Evolutionary conservation across 1,284 basidiomycete species (phyloP), one percentile per base, ranked within the genome.

Genomic region (Ceratobasidium papillatum): DNA sequence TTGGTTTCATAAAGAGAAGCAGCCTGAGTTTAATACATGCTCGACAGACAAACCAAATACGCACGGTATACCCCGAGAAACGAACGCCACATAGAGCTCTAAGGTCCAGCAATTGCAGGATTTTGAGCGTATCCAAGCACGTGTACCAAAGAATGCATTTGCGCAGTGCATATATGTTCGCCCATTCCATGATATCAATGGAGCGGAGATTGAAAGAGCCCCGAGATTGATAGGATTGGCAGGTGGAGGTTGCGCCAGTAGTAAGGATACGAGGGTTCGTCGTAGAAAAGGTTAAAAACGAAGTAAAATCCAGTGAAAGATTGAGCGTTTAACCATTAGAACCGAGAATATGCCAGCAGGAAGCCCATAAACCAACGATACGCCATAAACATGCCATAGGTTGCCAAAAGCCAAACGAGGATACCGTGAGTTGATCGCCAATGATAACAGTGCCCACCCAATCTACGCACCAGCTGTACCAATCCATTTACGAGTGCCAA

Each of bases 61-160:
- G 83, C 80, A 94, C 90, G 94, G 93, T 68, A 96, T 90, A 27
- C 91, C 91, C 80, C 92, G 87, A 78, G 82, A 91, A 11, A 86
- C 86, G 80, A 93, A 91, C 61, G 90, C 90, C 19, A 88, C 87
- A 80, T 89, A 90, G 32, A 92, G 80, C 77, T 91, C 89, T 90
- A 76, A 8, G 45, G 43, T 64, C 25, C 7, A 36, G 56, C 4
- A 32, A 27, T 62, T 19, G 27, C n/a, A 36, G 43, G 30, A 62
- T 74, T 41, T 58, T 30, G 51, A 71, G 32, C 19, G 54, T 27
- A 17, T 27, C 54, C 63, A 32, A 43, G 45, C 27, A 45, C 45
- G 66, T 58, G 68, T 25, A 62, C 36, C 52, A 59, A 34, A 27
- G 25, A 32, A 47, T 38, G 27, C 51, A 22, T 52, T 25, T 4